Percentiles rank a stretch among this genome's conserved stretches.
These are phyloP conservation scores for Drechslerella dactyloides DNA, from an alignment of 2,329 filamentous ascomycete species.

Conservation along the genomic window DNA sequence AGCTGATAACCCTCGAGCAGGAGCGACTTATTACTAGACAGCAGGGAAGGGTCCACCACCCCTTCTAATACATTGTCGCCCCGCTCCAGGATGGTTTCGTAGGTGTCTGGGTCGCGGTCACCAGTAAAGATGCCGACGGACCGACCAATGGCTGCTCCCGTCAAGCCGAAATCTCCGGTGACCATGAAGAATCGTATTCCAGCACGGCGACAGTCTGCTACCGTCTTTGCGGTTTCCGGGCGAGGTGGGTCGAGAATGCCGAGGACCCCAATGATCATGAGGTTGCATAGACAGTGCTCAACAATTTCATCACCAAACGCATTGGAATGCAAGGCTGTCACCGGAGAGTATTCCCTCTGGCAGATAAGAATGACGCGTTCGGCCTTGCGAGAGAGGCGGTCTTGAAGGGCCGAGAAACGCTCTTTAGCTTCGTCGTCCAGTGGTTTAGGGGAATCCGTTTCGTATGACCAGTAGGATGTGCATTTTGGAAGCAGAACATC, in stretches of 20 bases:
- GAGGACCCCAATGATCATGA: conserved; percentile 66
- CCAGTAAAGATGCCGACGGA: conserved; percentile 66
- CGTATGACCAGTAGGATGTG: conserved; percentile 54
- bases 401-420: conserved; percentile 58
- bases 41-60: conserved; percentile 50
- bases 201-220: conserved; percentile 64
- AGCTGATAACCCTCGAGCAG: conserved; percentile 49
- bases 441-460: conserved; percentile 56
- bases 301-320: conserved; percentile 63
- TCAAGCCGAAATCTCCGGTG: conserved; percentile 66
- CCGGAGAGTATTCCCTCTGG: conserved; percentile 57
- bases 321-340: conserved; percentile 58
- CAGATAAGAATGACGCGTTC: conserved; percentile 58
- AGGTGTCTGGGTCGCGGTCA: conserved; percentile 60
- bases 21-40: neutral
- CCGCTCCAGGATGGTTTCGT: conserved; percentile 64
- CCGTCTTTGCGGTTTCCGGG: conserved; percentile 65
- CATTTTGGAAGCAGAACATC: conserved; percentile 53
- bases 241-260: conserved; percentile 70
- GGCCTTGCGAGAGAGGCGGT: conserved; percentile 59
- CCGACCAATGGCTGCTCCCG: conserved; percentile 65
- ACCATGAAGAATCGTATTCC: conserved; percentile 67
- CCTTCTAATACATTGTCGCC: conserved; percentile 64
- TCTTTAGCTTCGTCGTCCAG: conserved; percentile 57
- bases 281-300: conserved; percentile 55